Base-by-base conservation (phyloP, 345 rosid genomes). In the Aethionema arabicum region DNA sequence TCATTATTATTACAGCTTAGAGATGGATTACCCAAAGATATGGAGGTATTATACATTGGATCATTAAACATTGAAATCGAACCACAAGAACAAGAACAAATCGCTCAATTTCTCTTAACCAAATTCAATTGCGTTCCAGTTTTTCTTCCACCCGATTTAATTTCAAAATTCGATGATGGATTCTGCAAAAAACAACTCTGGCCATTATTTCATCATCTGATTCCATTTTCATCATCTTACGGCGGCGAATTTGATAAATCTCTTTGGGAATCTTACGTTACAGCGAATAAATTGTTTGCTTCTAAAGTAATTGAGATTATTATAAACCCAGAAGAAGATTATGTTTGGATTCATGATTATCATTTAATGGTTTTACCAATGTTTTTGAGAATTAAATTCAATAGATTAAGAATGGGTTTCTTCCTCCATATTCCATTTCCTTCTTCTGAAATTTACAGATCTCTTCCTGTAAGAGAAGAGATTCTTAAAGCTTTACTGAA, bases 361-460 rank as follows among this genome's bases (percentile, higher is more conserved):
- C 82, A 78, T n/a, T n/a, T 67, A 52, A 78, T 78, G 82, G 75
- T 58, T 50, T 72, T 78, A 41, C 79, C 82, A 21, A 72, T 71
- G 12, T 72, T 75, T 53, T 58, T 78, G 73, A 78, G 79, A 41
- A 78, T 69, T 12, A 66, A 70, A 15, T 75, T 75, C 48, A 63
- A 76, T 51, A 55, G 75, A 6, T 56, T 78, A n/a, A 72, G 76
- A 44, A 66, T 78, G 71, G 82, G 82, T 4, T 68, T 78, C 64
- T 78, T 78, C 70, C 77, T 78, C 54, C 82, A 78, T 61, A 72
- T 79, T 56, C 79, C 82, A 15, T 78, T 74, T 36, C 82, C 82
- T 39, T 78, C 82, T n/a, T n/a, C n/a, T n/a, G n/a, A n/a, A n/a
- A n/a, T n/a, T n/a, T n/a, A n/a, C n/a, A n/a, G n/a, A n/a, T n/a